A percentile compares a stretch with the other conserved stretches of the same genome.
These are phyloP conservation scores for Rhodamnia argentea DNA, from an alignment of 345 rosid species.

Conservation along the genomic window DNA sequence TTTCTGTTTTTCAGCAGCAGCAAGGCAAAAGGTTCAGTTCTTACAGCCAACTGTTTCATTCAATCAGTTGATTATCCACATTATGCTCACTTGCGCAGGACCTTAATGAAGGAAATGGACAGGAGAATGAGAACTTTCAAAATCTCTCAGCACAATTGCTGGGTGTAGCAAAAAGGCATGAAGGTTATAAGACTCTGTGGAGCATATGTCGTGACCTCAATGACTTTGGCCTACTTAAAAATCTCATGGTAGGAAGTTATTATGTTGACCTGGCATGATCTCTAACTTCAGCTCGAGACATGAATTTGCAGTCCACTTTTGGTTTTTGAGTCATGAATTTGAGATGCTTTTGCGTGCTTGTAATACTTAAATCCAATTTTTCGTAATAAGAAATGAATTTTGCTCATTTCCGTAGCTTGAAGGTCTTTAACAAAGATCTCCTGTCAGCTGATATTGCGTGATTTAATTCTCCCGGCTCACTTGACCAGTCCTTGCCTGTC, in stretches of 20 bases:
- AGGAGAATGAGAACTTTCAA: conserved; percentile 29
- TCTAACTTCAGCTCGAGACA: background rate
- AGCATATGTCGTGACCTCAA: conserved; percentile 74
- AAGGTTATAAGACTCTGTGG: conserved; percentile 76
- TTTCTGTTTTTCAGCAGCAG: conserved; percentile 4
- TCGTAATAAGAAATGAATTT: background rate
- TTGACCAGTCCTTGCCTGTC: background rate
- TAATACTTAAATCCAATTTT: background rate
- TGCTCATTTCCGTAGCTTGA: background rate
- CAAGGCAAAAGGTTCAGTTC: conserved; percentile 38
- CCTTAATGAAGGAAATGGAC: conserved; percentile 24
- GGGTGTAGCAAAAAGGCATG: conserved; percentile 66
- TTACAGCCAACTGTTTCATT: background rate
- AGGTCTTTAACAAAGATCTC: background rate
- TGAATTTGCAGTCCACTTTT: background rate
- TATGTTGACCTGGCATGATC: background rate
- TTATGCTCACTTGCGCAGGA: conserved; percentile 27
- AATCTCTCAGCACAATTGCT: conserved; percentile 63
- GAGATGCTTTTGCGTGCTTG: background rate
- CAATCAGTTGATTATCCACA: background rate
- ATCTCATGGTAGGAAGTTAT: conserved; percentile 59
- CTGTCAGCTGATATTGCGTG: background rate
- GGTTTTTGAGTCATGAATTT: background rate
- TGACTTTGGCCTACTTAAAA: conserved; percentile 63
- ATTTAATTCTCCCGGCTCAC: background rate